Conservation (phyloP, 2,329 filamentous ascomycete species). For the Penicillium sp. region DNA sequence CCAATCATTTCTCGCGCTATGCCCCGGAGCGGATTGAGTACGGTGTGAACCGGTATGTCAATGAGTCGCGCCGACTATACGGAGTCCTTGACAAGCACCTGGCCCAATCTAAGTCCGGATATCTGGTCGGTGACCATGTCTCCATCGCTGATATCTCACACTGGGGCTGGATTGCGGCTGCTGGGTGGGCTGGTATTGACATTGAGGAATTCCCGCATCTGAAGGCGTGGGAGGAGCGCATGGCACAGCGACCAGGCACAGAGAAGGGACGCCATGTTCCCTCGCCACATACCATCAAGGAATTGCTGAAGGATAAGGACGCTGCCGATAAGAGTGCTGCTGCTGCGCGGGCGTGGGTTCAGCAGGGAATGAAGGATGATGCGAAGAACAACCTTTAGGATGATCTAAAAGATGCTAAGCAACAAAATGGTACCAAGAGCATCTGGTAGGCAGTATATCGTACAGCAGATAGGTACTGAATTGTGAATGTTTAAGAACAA, state of each 20-base stretch:
- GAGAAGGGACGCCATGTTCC: conserved; percentile 79
- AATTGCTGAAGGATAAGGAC: conserved; percentile 60
- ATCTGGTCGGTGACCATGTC: conserved; percentile 54
- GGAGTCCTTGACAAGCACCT: conserved; percentile 76
- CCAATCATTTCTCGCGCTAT: conserved; percentile 83
- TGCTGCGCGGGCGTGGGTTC: conserved; percentile 65
- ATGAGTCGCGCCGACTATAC: conserved; percentile 83
- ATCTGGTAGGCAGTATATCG: background rate
- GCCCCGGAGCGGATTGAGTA: conserved; percentile 83
- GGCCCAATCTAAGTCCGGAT: conserved; percentile 52
- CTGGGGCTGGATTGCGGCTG: conserved; percentile 75
- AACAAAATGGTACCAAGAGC: background rate
- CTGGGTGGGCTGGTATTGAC: conserved; percentile 66
- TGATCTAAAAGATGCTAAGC: too few species aligned
- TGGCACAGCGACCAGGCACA: conserved; percentile 71
- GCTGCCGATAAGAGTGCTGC: conserved; percentile 63
- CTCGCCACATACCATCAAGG: conserved; percentile 63
- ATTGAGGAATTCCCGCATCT: conserved; percentile 76
- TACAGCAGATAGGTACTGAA: too few species aligned
- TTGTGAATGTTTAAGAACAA: too few species aligned
- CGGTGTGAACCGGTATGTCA: conserved; percentile 78
- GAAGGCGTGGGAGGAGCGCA: conserved; percentile 74
- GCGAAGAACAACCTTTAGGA: conserved; percentile 51
- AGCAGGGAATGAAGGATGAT: conserved; percentile 71
- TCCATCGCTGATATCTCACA: conserved; percentile 73